Evolutionary conservation across 257 asterid genomes (phyloP).

Genomic region (Solanum sejunctum): DNA sequence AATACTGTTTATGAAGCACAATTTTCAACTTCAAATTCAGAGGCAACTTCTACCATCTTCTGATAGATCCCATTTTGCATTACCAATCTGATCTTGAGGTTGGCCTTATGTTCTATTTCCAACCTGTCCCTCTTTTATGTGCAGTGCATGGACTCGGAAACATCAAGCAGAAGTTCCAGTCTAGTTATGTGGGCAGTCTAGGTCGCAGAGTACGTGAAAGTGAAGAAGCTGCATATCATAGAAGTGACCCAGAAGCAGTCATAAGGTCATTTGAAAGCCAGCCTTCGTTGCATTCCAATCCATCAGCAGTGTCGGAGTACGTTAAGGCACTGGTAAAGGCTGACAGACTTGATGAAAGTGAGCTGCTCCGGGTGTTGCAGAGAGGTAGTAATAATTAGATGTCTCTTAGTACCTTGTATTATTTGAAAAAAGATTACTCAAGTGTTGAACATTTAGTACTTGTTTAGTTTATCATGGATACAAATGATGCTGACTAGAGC

Average conservation of each 20-base stretch:
- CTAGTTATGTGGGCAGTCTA: conserved; percentile 62
- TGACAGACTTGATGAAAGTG: conserved; percentile 76
- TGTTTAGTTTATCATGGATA: neutral
- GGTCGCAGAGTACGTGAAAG: conserved; percentile 58
- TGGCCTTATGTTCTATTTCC: neutral
- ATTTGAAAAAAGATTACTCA: neutral
- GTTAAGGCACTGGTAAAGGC: conserved; percentile 79
- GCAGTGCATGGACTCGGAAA: conserved; percentile 31
- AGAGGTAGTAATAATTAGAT: conserved; percentile 12
- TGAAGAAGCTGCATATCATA: conserved; percentile 56
- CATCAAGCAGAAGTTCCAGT: conserved; percentile 19
- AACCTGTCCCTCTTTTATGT: conserved; percentile 1
- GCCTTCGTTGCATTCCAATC: conserved; percentile 63
- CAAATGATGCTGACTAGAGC: neutral
- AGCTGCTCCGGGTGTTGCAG: conserved; percentile 63
- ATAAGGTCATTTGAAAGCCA: conserved; percentile 74
- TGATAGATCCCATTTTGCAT: neutral
- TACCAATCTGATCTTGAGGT: neutral
- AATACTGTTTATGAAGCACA: neutral
- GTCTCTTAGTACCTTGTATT: neutral
- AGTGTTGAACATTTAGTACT: neutral
- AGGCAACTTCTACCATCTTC: neutral
- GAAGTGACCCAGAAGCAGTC: conserved; percentile 73
- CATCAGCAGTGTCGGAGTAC: conserved; percentile 73
- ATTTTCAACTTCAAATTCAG: neutral